Percentiles rank a stretch among this genome's conserved stretches.
Conservation (phyloP, 208 protist genomes). For the Angomonas desouzai region DNA sequence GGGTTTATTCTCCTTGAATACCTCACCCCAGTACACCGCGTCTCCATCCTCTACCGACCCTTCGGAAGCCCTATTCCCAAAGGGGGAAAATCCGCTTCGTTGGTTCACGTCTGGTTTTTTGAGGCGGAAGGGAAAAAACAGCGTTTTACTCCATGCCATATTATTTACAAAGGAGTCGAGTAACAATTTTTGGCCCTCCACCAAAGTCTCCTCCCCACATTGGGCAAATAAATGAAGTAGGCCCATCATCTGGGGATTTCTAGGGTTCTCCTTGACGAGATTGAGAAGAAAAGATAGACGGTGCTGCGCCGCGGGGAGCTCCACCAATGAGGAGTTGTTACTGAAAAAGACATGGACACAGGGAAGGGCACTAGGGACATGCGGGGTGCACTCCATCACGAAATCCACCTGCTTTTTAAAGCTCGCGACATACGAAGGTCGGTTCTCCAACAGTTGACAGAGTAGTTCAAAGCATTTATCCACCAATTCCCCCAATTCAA, state of each 20-base stretch:
- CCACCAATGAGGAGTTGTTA: slow-evolving; percentile 35
- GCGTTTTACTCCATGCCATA: slow-evolving; percentile 11
- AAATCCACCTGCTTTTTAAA: slow-evolving; percentile 37
- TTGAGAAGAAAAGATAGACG: slow-evolving; percentile 32
- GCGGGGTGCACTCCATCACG: slow-evolving; percentile 30
- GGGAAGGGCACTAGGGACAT: slow-evolving; percentile 26
- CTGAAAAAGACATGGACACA: slow-evolving; percentile 32
- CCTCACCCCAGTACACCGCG: slow-evolving; percentile 7
- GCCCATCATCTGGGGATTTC: slow-evolving; percentile 24
- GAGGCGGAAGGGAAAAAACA: slow-evolving; percentile 23
- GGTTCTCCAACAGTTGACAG: slow-evolving; percentile 23
- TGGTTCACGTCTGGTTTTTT: not conserved
- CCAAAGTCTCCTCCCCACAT: slow-evolving; percentile 38
- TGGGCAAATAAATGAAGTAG: slow-evolving; percentile 32
- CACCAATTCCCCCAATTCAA: slow-evolving; percentile 35
- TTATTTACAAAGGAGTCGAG: slow-evolving; percentile 25
- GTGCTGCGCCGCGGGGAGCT: slow-evolving; percentile 31
- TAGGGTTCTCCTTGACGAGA: slow-evolving; percentile 21
- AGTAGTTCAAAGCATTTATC: slow-evolving; percentile 34
- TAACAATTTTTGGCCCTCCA: slow-evolving; percentile 36
- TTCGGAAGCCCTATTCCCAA: not conserved
- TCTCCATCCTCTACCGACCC: not conserved
- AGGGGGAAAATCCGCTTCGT: slow-evolving; percentile 4
- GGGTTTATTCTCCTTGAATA: slow-evolving; percentile 4
- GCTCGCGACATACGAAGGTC: slow-evolving; percentile 23